Evolutionary conservation across 129 eudicot genomes (phyloP), one percentile per base, ranked within the genome.

Genomic region (Tagetes patula): DNA sequence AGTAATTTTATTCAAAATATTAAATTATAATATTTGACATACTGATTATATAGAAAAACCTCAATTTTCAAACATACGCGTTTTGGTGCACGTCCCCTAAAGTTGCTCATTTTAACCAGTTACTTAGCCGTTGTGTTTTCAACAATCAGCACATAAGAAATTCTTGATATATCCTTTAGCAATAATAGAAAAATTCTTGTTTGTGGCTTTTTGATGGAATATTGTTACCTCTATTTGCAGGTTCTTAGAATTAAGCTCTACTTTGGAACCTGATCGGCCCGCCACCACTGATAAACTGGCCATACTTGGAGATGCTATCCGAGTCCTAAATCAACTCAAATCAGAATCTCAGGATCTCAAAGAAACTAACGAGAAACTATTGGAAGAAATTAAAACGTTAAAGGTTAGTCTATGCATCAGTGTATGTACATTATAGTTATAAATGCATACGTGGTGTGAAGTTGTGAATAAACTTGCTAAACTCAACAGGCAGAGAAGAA

Each of bases 231-330:
- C 0, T 52, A 45, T 66, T 39, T 77, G 63, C 77, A 93, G 96
- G 77, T 89, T 93, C 70, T 8, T 82, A 39, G 95, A 87, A 48
- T 79, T 85, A 83, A 87, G 87, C 79, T 83, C 86, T 71, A 70
- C 79, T 34, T 74, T 93, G 82, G 95, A 93, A 62, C 98, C 98
- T 60, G 96, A 81, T 63, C 85, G 92, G 77, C 92, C 95, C 70
- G 83, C 88, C 46, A 82, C 72, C 77, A 78, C 82, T 39, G 96
- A 89, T 84, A 93, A 89, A 60, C 68, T 81, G 81, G 95, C 86
- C 27, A 84, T 89, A 77, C 84, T 92, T 48, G 82, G 84, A 49
- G 96, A 91, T 84, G 85, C 90, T 63, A 86, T 88, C 45, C 87
- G 90, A 69, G 87, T 85, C 77, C 47, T 91, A 58, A 81, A 84